Evolutionary conservation across 768 basidiomycete species (phyloP).

Genomic region (Leccinum obscurum): DNA sequence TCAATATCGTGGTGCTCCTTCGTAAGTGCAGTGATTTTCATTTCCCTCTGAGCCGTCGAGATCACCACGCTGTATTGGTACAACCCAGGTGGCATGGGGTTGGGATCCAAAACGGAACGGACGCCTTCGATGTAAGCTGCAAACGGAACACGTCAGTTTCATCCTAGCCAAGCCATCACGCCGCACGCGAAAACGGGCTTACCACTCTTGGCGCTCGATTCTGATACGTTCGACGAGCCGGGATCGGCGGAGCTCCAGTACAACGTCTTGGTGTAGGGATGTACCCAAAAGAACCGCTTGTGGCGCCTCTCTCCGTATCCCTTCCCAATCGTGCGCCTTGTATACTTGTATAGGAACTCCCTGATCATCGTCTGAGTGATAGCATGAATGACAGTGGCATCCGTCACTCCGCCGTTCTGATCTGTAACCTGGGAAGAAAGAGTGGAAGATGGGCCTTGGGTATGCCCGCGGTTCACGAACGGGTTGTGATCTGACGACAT

Average conservation of each 20-base stretch:
- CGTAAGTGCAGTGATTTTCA: slow-evolving; percentile 86
- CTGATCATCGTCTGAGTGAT: slow-evolving; percentile 99
- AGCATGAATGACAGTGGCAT: slow-evolving; percentile 89
- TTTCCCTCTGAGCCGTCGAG: slow-evolving; percentile 91
- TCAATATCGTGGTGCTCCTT: slow-evolving; percentile 75
- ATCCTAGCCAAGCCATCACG: slow-evolving; percentile 6
- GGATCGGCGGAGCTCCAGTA: slow-evolving; percentile 98
- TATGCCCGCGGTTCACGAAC: slow-evolving; percentile 42
- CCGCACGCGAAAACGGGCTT: slow-evolving; percentile 37
- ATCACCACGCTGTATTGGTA: slow-evolving; percentile 92
- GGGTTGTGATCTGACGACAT: slow-evolving; percentile 75
- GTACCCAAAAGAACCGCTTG: slow-evolving; percentile 99
- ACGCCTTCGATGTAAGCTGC: slow-evolving; percentile 93
- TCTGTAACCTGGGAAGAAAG: slow-evolving; percentile 43
- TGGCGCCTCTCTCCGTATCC: slow-evolving; percentile 89
- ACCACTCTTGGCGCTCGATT: slow-evolving; percentile 98
- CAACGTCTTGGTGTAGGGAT: slow-evolving; percentile 96
- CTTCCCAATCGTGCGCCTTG: slow-evolving; percentile 83
- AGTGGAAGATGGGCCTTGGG: slow-evolving; percentile 35
- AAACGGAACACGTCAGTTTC: slow-evolving; percentile 6
- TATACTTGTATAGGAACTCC: slow-evolving; percentile 98
- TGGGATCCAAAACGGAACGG: slow-evolving; percentile 88
- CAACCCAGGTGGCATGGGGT: slow-evolving; percentile 93
- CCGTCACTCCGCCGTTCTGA: slow-evolving; percentile 55
- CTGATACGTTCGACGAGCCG: slow-evolving; percentile 80